Percentiles rank a stretch among this genome's conserved stretches.
phyloP scores from a whole-genome alignment of 73 alveolate species.

The Paramecium primaurelia region DNA sequence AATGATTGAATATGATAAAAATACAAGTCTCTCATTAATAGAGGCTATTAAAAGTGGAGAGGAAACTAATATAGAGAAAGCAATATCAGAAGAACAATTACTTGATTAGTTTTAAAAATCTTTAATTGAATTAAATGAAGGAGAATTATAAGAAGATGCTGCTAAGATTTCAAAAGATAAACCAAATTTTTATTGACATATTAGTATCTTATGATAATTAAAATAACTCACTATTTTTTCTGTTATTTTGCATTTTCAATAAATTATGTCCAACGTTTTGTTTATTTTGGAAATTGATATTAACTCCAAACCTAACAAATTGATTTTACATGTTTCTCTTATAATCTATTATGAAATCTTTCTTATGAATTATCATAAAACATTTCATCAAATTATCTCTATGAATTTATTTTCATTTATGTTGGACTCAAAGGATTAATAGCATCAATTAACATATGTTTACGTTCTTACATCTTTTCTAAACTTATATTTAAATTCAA shows the following conservation, averaged over 20 bases:
- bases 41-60: constrained; percentile 53
- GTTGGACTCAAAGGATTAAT: constrained; percentile 17
- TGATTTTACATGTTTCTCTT: constrained; percentile 10
- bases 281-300: neutral
- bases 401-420: neutral
- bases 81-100: constrained; percentile 45
- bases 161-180: neutral
- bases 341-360: neutral
- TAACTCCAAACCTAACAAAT: neutral
- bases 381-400: neutral
- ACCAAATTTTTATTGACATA: constrained; percentile 20
- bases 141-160: neutral
- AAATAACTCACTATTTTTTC: neutral
- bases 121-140: constrained; percentile 38
- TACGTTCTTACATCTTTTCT: neutral
- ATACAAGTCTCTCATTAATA: neutral
- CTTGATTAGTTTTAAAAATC: constrained; percentile 13
- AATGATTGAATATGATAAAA: constrained; percentile 59
- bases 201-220: neutral
- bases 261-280: neutral
- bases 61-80: constrained; percentile 46
- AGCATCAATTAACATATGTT: neutral
- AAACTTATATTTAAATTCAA: neutral
- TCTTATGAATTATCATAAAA: neutral
- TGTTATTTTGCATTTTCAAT: constrained; percentile 1